These are phyloP conservation scores for Pisolithus sp. DNA, from an alignment of 768 basidiomycete species.

Conservation along the genomic window DNA sequence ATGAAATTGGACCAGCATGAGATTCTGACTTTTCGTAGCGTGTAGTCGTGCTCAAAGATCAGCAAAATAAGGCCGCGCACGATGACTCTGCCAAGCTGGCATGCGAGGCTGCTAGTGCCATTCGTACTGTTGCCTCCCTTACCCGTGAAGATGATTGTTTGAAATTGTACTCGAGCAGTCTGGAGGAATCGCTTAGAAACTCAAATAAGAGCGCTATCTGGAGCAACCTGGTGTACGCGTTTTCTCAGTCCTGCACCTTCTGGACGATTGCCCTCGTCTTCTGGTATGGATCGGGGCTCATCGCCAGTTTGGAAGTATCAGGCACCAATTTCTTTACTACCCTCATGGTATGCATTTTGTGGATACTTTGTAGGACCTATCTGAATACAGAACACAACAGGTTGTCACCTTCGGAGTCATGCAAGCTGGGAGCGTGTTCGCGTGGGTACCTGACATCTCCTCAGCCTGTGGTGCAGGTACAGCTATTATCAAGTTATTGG, in stretches of 20 bases:
- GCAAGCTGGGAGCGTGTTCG: constrained; percentile 81
- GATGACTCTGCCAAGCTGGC: constrained; percentile 81
- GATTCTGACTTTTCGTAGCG: constrained; percentile 31
- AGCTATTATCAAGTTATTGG: constrained; percentile 70
- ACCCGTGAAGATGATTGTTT: constrained; percentile 82
- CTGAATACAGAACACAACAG: constrained; percentile 46
- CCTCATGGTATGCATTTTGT: constrained; percentile 53
- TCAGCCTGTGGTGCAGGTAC: constrained; percentile 75
- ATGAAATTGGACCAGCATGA: not conserved
- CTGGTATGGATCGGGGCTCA: constrained; percentile 66
- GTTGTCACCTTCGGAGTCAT: constrained; percentile 55
- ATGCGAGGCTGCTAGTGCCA: constrained; percentile 85
- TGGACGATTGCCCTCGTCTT: constrained; percentile 79
- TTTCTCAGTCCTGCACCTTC: constrained; percentile 72
- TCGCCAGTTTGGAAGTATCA: constrained; percentile 46
- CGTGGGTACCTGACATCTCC: constrained; percentile 83
- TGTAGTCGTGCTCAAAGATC: constrained; percentile 85
- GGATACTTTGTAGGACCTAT: not conserved
- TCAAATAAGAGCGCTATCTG: constrained; percentile 61
- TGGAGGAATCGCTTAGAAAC: constrained; percentile 62
- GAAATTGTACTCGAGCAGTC: constrained; percentile 54
- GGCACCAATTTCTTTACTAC: constrained; percentile 76
- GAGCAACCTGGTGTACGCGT: constrained; percentile 60
- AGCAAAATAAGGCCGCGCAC: constrained; percentile 73
- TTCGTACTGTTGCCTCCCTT: constrained; percentile 84